Conservation (phyloP, 495 filamentous ascomycete genomes). For the Ascobolus immersus region DNA sequence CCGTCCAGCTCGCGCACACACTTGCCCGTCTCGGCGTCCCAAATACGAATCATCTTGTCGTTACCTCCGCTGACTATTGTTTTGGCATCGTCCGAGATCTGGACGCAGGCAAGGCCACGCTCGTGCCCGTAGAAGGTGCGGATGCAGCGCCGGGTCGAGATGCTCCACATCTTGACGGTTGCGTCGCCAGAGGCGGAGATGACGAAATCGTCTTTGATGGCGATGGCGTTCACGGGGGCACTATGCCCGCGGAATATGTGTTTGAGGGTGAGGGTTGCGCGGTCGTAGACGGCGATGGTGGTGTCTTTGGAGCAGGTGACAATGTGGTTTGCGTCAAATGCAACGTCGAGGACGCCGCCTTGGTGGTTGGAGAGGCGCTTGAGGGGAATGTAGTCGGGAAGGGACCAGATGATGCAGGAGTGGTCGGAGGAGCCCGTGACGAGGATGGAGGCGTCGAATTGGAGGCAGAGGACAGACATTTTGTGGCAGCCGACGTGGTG, state of each 20-base stretch:
- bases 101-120: conserved; percentile 79
- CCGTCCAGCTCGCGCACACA: conserved; percentile 50
- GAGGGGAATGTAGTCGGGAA: conserved; percentile 52
- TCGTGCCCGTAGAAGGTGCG: conserved; percentile 69
- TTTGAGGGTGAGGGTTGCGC: conserved; percentile 42
- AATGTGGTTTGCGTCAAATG: conserved; percentile 74
- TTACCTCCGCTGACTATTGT: conserved; percentile 83
- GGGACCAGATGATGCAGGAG: conserved; percentile 76
- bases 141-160: conserved; percentile 56
- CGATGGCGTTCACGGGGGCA: conserved; percentile 86
- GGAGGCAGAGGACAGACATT: conserved; percentile 78
- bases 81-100: conserved; percentile 75
- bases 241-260: conserved; percentile 56
- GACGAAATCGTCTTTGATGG: conserved; percentile 70
- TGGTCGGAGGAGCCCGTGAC: conserved; percentile 85
- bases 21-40: conserved; percentile 72
- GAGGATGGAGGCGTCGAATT: conserved; percentile 76
- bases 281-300: conserved; percentile 80
- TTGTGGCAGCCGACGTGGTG: conserved; percentile 27
- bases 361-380: conserved; percentile 49
- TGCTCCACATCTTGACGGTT: conserved; percentile 79
- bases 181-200: conserved; percentile 87
- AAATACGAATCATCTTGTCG: conserved; percentile 78
- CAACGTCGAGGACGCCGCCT: conserved; percentile 75
- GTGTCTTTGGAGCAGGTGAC: conserved; percentile 90